phyloP scores from a whole-genome alignment of 139 green algal species.

The Chlorella sp. region DNA sequence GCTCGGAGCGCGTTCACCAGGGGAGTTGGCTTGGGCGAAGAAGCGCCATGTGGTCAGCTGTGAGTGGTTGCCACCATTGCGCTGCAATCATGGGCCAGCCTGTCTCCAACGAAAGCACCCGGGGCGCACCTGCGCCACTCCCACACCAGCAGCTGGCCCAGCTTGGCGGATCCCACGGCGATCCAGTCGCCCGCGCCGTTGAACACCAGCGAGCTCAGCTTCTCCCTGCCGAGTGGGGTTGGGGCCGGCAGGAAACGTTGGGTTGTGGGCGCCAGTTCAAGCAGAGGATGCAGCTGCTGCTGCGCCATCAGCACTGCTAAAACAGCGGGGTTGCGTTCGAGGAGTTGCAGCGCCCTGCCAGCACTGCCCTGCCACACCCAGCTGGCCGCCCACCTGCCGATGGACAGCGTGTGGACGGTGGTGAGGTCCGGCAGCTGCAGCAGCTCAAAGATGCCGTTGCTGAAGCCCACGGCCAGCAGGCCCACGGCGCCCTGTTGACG shows the following conservation, averaged over 20 bases:
- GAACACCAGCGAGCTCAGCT: conserved; percentile 79
- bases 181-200: conserved; percentile 89
- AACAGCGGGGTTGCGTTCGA: background rate
- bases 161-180: conserved; percentile 77
- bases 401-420: conserved; percentile 64
- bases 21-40: too few relatives aligned
- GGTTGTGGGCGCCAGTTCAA: background rate
- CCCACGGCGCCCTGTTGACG: conserved; percentile 33
- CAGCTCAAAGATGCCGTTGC: conserved; percentile 90
- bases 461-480: conserved; percentile 83
- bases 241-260: background rate
- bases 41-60: too few relatives aligned
- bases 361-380: background rate
- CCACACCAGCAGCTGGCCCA: conserved; percentile 99
- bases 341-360: background rate
- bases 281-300: background rate
- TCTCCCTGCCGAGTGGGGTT: conserved; percentile 45
- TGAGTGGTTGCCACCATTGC: too few relatives aligned
- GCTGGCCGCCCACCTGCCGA: conserved; percentile 38
- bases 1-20: too few relatives aligned
- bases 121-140: conserved; percentile 80
- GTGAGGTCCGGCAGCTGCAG: conserved; percentile 86
- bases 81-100: too few relatives aligned
- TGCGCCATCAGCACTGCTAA: too few relatives aligned
- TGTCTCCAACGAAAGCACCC: too few relatives aligned